These are phyloP conservation scores for Neonothopanus nambi DNA, from an alignment of 1,284 basidiomycete species.

Conservation along the genomic window DNA sequence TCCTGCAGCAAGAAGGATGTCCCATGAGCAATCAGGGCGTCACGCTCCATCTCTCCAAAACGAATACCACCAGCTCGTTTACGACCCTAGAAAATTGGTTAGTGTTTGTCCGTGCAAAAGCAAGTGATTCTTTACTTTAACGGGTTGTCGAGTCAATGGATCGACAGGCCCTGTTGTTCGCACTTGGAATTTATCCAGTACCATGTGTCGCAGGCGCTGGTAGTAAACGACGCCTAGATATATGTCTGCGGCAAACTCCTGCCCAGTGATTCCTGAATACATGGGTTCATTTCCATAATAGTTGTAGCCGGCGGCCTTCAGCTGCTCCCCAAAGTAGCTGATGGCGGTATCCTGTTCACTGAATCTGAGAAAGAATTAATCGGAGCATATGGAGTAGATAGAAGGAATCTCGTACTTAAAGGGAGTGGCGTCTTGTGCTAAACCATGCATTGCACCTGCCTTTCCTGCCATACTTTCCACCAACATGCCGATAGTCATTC, in stretches of 20 bases:
- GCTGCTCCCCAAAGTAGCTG: constrained; percentile 96
- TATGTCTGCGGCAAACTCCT: constrained; percentile 98
- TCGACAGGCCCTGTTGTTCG: constrained; percentile 98
- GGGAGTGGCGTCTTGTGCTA: constrained; percentile 97
- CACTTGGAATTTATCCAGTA: constrained; percentile 99
- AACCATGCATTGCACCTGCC: constrained; percentile 96
- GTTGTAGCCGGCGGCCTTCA: constrained; percentile 94
- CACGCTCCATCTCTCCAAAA: constrained; percentile 99
- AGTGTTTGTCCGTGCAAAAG: constrained; percentile 1
- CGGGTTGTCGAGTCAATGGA: constrained; percentile 92
- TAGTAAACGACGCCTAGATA: constrained; percentile 99
- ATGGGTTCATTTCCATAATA: constrained; percentile 99
- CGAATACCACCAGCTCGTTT: constrained; percentile 99
- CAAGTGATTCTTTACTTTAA: constrained; percentile 68
- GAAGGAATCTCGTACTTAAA: constrained; percentile 70
- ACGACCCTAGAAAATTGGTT: constrained; percentile 66
- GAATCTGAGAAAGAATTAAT: constrained; percentile 59
- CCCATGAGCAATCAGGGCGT: constrained; percentile 97
- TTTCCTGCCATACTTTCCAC: constrained; percentile 99
- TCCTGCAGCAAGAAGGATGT: constrained; percentile 98
- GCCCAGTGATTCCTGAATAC: constrained; percentile 99
- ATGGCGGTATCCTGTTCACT: constrained; percentile 95
- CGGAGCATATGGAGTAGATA: constrained; percentile 5
- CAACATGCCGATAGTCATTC: constrained; percentile 99
- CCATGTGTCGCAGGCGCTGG: constrained; percentile 98